A percentile compares a stretch with the other conserved stretches of the same genome.
phyloP scores from a whole-genome alignment of 495 filamentous ascomycete species.

The Lasiosphaeria ovina region DNA sequence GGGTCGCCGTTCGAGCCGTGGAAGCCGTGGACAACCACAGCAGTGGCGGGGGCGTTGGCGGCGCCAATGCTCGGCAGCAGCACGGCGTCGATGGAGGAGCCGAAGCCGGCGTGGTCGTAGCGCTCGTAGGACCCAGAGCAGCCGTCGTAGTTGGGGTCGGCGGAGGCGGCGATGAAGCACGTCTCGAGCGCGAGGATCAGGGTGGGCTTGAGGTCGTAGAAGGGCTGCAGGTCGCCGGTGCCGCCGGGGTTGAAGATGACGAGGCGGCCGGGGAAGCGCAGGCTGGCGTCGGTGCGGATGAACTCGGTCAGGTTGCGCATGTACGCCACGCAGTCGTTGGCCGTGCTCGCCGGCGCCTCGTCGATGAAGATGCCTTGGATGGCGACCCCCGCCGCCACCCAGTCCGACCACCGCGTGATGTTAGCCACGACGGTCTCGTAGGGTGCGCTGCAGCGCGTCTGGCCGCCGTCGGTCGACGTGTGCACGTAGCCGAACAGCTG shows the following conservation, averaged over 20 bases:
- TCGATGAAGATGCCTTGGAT: constrained; percentile 32
- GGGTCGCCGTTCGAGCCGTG: constrained; percentile 13
- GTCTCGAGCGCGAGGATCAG: constrained; percentile 17
- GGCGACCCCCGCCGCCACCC: constrained; percentile 29
- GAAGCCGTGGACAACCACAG: constrained; percentile 17
- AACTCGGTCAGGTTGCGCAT: constrained; percentile 17
- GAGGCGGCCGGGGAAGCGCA: constrained; percentile 4
- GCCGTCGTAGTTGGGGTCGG: constrained; percentile 9
- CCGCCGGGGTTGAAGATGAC: constrained; percentile 19
- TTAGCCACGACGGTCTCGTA: constrained; percentile 34
- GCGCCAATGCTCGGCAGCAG: constrained; percentile 5
- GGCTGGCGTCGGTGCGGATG: not conserved
- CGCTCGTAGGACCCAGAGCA: constrained; percentile 8
- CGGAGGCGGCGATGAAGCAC: constrained; percentile 11
- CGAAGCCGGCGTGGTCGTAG: constrained; percentile 12
- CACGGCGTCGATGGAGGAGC: constrained; percentile 14
- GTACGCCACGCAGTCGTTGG: constrained; percentile 17
- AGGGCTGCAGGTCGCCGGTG: constrained; percentile 12
- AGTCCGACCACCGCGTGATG: constrained; percentile 42
- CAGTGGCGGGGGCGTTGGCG: not conserved
- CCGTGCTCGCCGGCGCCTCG: constrained; percentile 17
- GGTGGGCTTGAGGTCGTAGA: constrained; percentile 10
- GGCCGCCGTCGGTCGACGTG: constrained; percentile 31
- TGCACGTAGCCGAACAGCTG: constrained; percentile 50
- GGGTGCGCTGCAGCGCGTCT: constrained; percentile 22